Evolutionary conservation across 2,329 filamentous ascomycete species (phyloP), one percentile per base, ranked within the genome.

Genomic region (Shiraia bambusicola): DNA sequence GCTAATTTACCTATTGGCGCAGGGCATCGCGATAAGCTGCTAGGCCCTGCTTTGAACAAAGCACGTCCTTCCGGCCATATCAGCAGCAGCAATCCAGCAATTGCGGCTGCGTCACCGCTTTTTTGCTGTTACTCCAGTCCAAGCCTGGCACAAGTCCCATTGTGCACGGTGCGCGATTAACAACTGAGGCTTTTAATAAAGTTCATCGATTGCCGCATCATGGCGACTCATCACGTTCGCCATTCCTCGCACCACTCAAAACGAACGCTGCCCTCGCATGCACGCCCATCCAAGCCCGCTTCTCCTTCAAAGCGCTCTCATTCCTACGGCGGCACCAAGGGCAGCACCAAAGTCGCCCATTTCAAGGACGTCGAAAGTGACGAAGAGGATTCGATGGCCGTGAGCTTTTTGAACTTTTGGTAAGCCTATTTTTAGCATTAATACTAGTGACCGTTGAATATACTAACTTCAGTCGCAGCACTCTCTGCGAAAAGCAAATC

Each of bases 401-500:
- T 70, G 40, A 75, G 73, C 59, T 78, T 79, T 51, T 52, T 76
- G 49, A 74, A 78, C 47, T 79, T 72, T 65, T 79, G 76, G 76
- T 78, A 62, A 39, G 69, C 60, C 29, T 47, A 28, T 22, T 24
- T 19, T 28, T 40, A 42, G 28, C 28, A 11, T 30, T 15, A 19
- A 12, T n/a, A n/a, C n/a, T n/a, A n/a, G 26, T 8, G 11, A 17
- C 25, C 24, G 7, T 34, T 26, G 30, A 42, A 15, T 8, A 34
- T 42, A 28, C 51, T 58, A 39, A 53, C 36, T 11, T 12, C 2
- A 28, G 7, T 22, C 26, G 27, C 58, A 84, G 81, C 67, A 77
- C 81, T 49, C 82, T 77, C 59, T 84, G 81, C 65, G 81, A 84
- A 64, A 82, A 76, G 63, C 81, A 84, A 68, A 84, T 84, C 56